These are phyloP conservation scores for Bondarzewia mesenterica DNA, from an alignment of 1,284 basidiomycete species.

Conservation along the genomic window DNA sequence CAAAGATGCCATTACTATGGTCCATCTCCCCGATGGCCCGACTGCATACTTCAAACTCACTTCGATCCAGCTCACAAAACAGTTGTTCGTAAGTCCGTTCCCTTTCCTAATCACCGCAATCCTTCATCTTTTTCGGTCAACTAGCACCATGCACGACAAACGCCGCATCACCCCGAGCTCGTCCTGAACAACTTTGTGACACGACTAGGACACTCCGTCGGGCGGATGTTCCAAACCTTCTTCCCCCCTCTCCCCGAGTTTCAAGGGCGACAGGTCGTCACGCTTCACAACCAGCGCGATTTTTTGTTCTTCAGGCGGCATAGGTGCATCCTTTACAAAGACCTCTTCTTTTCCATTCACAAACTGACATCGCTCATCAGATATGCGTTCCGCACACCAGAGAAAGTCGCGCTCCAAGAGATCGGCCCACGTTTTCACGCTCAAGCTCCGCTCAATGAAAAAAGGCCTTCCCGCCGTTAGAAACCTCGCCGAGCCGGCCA, in stretches of 20 bases:
- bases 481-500: slow-evolving; percentile 51
- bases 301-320: slow-evolving; percentile 97
- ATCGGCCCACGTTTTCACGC: slow-evolving; percentile 96
- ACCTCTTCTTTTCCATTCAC: not conserved
- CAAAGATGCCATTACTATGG: slow-evolving; percentile 85
- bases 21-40: slow-evolving; percentile 88
- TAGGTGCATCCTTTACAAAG: slow-evolving; percentile 39
- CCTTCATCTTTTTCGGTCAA: slow-evolving; percentile 7
- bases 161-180: slow-evolving; percentile 91
- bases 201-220: slow-evolving; percentile 87
- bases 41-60: slow-evolving; percentile 96
- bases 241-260: slow-evolving; percentile 96
- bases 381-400: slow-evolving; percentile 87
- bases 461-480: slow-evolving; percentile 82
- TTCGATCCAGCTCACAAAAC: slow-evolving; percentile 77
- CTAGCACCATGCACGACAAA: slow-evolving; percentile 87
- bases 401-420: slow-evolving; percentile 93
- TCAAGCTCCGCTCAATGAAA: slow-evolving; percentile 87
- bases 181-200: slow-evolving; percentile 96
- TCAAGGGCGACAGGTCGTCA: slow-evolving; percentile 95
- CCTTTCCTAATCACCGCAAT: not conserved
- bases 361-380: slow-evolving; percentile 31
- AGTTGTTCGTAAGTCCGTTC: slow-evolving; percentile 69
- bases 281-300: slow-evolving; percentile 95
- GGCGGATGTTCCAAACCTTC: slow-evolving; percentile 89